Base-by-base conservation (phyloP, 2,329 filamentous ascomycete species). In the Fusarium stilboides region DNA sequence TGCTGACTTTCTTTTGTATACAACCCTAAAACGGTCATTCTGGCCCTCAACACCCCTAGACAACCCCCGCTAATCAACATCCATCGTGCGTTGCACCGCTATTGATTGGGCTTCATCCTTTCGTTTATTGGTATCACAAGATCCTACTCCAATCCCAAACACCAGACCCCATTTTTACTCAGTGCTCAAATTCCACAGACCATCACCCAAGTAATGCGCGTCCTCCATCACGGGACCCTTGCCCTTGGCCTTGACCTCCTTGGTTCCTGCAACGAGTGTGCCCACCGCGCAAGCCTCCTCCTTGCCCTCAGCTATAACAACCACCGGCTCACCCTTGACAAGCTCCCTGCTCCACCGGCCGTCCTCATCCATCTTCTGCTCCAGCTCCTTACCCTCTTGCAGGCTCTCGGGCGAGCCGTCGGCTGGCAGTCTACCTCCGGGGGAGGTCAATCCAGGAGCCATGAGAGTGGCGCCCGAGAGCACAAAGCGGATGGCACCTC, bases 401-500 rank as follows among this genome's bases (percentile, higher is more conserved):
- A 78, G 63, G 62, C 59, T 70, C 75, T 70, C 76, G 3, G 65
- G 75, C 56, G 69, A 77, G 9, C 80, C 80, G 6, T 82, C 80
- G 3, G 88, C 82, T 0, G 96, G 96, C 75, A 99, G 81, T 47
- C 92, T 80, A 0, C 96, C 96, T 0, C 96, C 96, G 0, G 89
- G 81, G 20, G 90, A 94, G 28, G 96, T 99, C 73, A 99, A 81
- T 0, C 96, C 96, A 0, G 96, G 96, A 2, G 94, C 95, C 96
- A 99, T 99, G 68, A 99, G 90, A 15, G 95, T 94, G 1, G 96
- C 96, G 44, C 96, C 96, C 1, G 90, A 93, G 3, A 99, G 88
- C 26, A 99, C 95, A 82, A 99, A 99, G 65, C 96, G 93, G 77
- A 99, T 98, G 7, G 96, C 96, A 66, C 96, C 96, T 50, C 96